A percentile compares a stretch with the other conserved stretches of the same genome.
Conservation (phyloP, 495 filamentous ascomycete genomes). For the Hypoxylon intermedium region DNA sequence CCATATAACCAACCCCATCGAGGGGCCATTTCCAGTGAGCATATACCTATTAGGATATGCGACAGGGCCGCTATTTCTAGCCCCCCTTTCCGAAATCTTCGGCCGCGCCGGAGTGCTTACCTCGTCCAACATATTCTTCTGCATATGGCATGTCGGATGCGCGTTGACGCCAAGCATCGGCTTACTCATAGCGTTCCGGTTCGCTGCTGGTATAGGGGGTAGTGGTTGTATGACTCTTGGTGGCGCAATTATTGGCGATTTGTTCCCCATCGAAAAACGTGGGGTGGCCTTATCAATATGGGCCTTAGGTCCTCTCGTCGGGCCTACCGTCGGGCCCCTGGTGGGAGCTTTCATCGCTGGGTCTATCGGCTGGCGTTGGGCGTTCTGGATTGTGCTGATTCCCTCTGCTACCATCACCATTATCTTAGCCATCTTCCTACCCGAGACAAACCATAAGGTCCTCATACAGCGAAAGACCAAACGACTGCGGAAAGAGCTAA, state of each 20-base stretch:
- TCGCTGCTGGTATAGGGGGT: slow-evolving; percentile 69
- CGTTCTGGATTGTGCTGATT: slow-evolving; percentile 65
- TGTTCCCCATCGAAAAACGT: slow-evolving; percentile 61
- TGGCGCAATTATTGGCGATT: slow-evolving; percentile 63
- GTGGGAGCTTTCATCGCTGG: slow-evolving; percentile 61
- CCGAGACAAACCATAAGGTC: slow-evolving; percentile 62
- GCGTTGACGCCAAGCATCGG: slow-evolving; percentile 67
- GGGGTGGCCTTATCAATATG: slow-evolving; percentile 65
- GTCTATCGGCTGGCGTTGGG: slow-evolving; percentile 66
- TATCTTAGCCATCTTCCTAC: slow-evolving; percentile 56
- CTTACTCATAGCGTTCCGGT: slow-evolving; percentile 68
- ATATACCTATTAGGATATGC: slow-evolving; percentile 55
- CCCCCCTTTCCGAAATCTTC: slow-evolving; percentile 77
- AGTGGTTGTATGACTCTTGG: slow-evolving; percentile 61
- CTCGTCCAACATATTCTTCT: slow-evolving; percentile 69
- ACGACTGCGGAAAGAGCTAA: slow-evolving; percentile 45
- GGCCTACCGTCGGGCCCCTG: slow-evolving; percentile 55
- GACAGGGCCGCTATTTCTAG: slow-evolving; percentile 53
- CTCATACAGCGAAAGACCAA: slow-evolving; percentile 58
- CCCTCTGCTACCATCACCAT: slow-evolving; percentile 48
- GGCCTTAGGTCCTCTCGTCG: slow-evolving; percentile 51
- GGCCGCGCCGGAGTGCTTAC: slow-evolving; percentile 70
- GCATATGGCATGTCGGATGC: slow-evolving; percentile 73
- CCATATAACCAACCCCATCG: slow-evolving; percentile 46
- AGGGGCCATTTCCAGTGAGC: slow-evolving; percentile 47